Base-by-base conservation (phyloP, 352 stramenopile genomes). In the Pythium rhizo-oryzae region DNA sequence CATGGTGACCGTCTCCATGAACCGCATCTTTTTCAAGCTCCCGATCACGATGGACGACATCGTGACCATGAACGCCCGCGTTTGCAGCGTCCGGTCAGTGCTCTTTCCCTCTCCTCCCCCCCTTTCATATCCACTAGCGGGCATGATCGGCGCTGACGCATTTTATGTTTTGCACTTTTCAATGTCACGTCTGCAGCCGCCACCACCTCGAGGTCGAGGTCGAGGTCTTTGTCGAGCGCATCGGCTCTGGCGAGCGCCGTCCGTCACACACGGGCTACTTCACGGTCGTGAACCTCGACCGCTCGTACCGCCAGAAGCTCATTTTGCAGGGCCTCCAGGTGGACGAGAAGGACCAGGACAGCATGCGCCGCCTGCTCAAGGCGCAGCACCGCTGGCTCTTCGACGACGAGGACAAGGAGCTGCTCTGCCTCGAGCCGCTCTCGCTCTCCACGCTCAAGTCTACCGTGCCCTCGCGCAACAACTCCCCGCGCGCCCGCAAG, bases 221-320 rank as follows among this genome's bases (percentile, higher is more conserved):
- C 24, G 81, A 91, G 57, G 81, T 91, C 55, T 90, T 90, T 54
- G 78, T 91, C 7, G 79, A 74, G 33, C 79, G 74, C 30, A 86
- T 86, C 16, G 76, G 76, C 51, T 84, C 75, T 8, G 70, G 65
- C 19, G 72, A 80, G 49, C 77, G 75, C 7, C 79, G 79, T 44
- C 82, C 76, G 62, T 91, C 83, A 4, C 83, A 91, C 70, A 89
- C 81, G 24, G 83, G 82, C 66, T 87, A 87, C 70, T 91, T 91
- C 70, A 91, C 81, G 30, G 81, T 89, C 9, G 69, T 85, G 50
- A 91, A 90, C 62, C 54, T 91, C 30, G 83, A 91, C 61, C 75
- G 73, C 7, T 80, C 78, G 25, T 80, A 88, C 54, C 78, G 78
- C 65, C 77, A 70, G 46, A 86, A 89, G 69, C 79, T 76, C 54